Evolutionary conservation across 495 filamentous ascomycete genomes (phyloP).

Genomic region (Entonaema liquescens): DNA sequence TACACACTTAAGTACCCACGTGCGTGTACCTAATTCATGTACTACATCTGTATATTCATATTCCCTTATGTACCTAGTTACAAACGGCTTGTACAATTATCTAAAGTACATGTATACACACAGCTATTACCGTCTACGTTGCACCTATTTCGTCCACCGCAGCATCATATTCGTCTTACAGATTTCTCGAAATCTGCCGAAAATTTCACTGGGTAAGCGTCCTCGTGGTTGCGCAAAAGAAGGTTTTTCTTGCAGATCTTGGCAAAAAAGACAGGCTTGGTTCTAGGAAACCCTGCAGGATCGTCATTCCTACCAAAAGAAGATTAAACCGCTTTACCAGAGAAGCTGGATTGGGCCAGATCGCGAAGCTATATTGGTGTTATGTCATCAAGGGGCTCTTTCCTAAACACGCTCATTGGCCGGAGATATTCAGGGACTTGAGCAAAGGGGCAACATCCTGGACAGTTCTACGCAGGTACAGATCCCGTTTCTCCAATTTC

Average conservation of each 20-base stretch:
- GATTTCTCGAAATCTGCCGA: not conserved
- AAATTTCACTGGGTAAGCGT: slow-evolving; percentile 1
- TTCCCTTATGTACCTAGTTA: not conserved
- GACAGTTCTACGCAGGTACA: slow-evolving; percentile 12
- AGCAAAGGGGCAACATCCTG: slow-evolving; percentile 15
- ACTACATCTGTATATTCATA: not conserved
- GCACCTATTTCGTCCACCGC: not conserved
- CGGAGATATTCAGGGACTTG: slow-evolving; percentile 28
- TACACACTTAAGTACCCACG: not conserved
- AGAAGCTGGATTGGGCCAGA: slow-evolving; percentile 22
- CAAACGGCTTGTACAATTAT: not conserved
- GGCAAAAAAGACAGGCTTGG: slow-evolving; percentile 16
- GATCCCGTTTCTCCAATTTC: slow-evolving; percentile 17
- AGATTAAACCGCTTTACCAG: slow-evolving; percentile 13
- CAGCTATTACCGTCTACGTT: not conserved
- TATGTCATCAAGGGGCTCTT: slow-evolving; percentile 32
- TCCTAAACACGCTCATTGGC: slow-evolving; percentile 22
- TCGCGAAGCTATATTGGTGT: slow-evolving; percentile 9
- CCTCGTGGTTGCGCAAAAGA: slow-evolving; percentile 9
- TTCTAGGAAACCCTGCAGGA: slow-evolving; percentile 24
- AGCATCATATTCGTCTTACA: not conserved
- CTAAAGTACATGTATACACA: not conserved
- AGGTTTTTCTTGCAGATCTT: slow-evolving; percentile 15
- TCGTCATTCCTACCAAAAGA: slow-evolving; percentile 38
- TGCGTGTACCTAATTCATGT: too few species aligned